Base-by-base conservation (phyloP, 495 filamentous ascomycete genomes). In the Polyplosphaeria fusca region DNA sequence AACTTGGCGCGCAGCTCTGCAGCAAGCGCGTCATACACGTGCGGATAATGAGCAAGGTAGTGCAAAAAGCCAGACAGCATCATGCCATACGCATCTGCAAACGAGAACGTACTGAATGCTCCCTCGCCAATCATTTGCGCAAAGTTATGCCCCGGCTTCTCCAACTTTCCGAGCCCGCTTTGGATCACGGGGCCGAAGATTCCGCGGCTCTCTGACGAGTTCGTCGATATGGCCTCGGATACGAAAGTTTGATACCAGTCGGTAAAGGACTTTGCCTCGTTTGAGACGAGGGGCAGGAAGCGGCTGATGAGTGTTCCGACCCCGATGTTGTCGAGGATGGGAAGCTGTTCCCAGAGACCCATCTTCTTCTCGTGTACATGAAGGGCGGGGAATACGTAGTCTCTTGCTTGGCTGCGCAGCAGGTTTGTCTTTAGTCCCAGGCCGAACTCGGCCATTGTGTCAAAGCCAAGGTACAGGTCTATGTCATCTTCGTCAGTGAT, bases 281-380 rank as follows among this genome's bases (percentile, higher is more conserved):
- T 24, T 14, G 53, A 56, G 3, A 56, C n/a, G n/a, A 48, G 13
- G 5, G 32, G 42, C 14, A 56, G 39, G 13, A 42, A 13, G 18
- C 26, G 23, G 38, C 42, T 56, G 23, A 56, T 14, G 4, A 44
- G 11, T n/a, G 37, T 23, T 26, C 53, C 53, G 28, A 56, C n/a
- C 2, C 53, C 53, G 2, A 56, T 18, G 28, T 56, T 44, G 23
- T 56, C 23, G 14, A 56, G 42, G 20, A 48, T 26, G n/a, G 39
- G 37, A 11, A 46, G 20, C 26, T 56, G 43, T 40, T 47, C 53
- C 53, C 53, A 56, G 32, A 56, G 39, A 26, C 30, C 53, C 53
- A 56, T 56, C 30, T 56, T 56, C 28, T 56, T 56, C 38, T 56
- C 53, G 39, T 56, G 53, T n/a, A 41, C 39, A 23, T 56, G 44